These are phyloP conservation scores for Schizophyllum commune DNA, from an alignment of 1,284 basidiomycete species.

Conservation along the genomic window DNA sequence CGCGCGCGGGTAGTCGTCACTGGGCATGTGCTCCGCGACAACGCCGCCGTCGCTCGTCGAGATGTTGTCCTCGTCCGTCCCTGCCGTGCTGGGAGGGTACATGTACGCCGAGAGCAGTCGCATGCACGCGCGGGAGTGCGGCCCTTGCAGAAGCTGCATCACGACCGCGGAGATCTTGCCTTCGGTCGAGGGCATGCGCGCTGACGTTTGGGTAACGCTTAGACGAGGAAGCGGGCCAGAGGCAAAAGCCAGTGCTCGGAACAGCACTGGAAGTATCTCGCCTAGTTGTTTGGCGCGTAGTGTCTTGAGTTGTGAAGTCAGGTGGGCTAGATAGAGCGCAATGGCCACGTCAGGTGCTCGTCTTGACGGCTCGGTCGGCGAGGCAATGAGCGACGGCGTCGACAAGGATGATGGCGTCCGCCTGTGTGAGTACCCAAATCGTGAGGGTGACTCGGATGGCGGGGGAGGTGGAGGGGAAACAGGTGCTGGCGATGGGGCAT, in stretches of 20 bases:
- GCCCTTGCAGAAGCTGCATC: constrained; percentile 49
- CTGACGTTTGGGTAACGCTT: constrained; percentile 34
- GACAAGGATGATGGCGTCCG: constrained; percentile 20
- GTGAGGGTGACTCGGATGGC: constrained; percentile 15
- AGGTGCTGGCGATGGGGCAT: constrained; percentile 14
- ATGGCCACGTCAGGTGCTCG: constrained; percentile 54
- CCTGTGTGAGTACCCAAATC: constrained; percentile 8
- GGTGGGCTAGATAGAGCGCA: constrained; percentile 55
- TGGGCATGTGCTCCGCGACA: not conserved
- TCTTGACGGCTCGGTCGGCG: constrained; percentile 23
- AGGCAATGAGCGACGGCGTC: constrained; percentile 18
- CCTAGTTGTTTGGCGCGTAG: constrained; percentile 46
- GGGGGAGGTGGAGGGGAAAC: constrained; percentile 16
- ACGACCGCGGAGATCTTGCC: constrained; percentile 49
- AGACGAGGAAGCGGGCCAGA: constrained; percentile 58
- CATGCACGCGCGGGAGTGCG: constrained; percentile 57
- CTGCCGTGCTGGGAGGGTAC: constrained; percentile 18
- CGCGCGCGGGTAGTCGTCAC: constrained; percentile 5
- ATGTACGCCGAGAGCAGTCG: constrained; percentile 48
- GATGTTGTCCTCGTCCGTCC: not conserved
- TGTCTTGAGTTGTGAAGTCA: constrained; percentile 48
- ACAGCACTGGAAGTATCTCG: constrained; percentile 59
- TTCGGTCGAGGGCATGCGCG: constrained; percentile 37
- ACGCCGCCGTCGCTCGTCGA: not conserved
- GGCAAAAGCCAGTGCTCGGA: constrained; percentile 57